These are phyloP conservation scores for Echinochloa phyllopogon DNA, from an alignment of 176 grass and related monocot species.

Conservation along the genomic window DNA sequence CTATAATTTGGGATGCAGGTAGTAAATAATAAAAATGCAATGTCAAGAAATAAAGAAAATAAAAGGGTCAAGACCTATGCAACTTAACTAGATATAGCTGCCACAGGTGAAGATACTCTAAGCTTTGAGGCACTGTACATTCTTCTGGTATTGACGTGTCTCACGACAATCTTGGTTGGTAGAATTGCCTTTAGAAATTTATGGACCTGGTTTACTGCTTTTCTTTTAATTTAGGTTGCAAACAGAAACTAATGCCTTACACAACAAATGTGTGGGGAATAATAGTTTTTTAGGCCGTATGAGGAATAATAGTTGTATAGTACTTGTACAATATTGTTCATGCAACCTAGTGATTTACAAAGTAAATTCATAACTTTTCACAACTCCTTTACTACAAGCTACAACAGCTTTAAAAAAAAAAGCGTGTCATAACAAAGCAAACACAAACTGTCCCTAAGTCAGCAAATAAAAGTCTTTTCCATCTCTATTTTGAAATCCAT, in stretches of 20 bases:
- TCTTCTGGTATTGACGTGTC: background rate
- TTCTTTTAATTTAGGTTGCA: slow-evolving; percentile 22
- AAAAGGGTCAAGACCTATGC: background rate
- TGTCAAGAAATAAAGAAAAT: slow-evolving; percentile 1
- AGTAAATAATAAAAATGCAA: background rate
- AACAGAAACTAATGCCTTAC: background rate
- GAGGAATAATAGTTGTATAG: background rate
- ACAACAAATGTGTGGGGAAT: background rate
- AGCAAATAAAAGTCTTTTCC: background rate
- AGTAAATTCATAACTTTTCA: background rate
- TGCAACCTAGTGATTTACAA: background rate
- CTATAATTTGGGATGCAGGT: too few relatives aligned
- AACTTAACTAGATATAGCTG: background rate
- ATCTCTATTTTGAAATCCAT: background rate
- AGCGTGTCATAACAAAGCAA: background rate
- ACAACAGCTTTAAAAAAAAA: background rate
- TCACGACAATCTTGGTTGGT: background rate
- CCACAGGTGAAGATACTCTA: background rate
- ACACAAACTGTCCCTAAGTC: background rate
- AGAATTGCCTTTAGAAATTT: background rate
- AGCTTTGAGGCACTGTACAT: background rate
- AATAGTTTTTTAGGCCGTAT: background rate
- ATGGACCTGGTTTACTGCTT: background rate
- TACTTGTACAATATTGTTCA: background rate
- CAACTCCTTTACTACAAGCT: background rate